These are phyloP conservation scores for Metarhizium anisopliae DNA, from an alignment of 2,329 filamentous ascomycete species.

Conservation along the genomic window DNA sequence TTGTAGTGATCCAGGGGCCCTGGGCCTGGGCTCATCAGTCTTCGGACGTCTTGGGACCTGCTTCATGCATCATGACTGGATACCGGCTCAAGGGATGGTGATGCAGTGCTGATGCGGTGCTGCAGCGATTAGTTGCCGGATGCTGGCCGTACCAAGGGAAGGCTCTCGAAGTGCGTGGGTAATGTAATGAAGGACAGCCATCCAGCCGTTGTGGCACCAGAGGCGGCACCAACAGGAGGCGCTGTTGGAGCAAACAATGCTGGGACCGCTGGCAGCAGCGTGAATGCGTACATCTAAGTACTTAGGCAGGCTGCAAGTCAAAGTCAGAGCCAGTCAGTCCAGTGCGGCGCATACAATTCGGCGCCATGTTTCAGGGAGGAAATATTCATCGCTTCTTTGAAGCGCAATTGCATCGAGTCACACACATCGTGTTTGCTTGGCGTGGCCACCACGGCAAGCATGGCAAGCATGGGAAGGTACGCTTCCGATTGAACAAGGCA, in stretches of 20 bases:
- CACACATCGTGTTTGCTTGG: neutral
- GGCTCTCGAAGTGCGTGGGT: too few relatives aligned
- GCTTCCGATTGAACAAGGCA: neutral
- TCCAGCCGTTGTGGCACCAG: neutral
- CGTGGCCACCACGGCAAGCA: neutral
- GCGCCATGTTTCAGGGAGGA: neutral
- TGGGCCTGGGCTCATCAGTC: neutral
- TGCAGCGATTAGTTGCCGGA: neutral
- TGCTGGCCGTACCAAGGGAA: too few relatives aligned
- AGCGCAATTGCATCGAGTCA: neutral
- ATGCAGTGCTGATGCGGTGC: neutral
- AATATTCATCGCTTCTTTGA: neutral
- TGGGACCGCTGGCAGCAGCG: neutral
- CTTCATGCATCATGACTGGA: slow-evolving; percentile 1
- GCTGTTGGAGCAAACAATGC: neutral
- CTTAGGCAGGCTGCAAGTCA: too few relatives aligned
- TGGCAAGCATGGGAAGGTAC: neutral
- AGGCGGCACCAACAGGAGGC: neutral
- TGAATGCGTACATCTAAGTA: too few relatives aligned
- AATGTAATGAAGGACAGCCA: too few relatives aligned
- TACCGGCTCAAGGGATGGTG: neutral
- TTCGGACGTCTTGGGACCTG: neutral
- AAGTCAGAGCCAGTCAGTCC: too few relatives aligned
- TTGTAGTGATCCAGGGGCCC: neutral
- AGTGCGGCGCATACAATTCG: neutral